A percentile compares a stretch with the other conserved stretches of the same genome.
phyloP scores from a whole-genome alignment of 441 rosid genomes.

The Aleurites moluccanus region DNA sequence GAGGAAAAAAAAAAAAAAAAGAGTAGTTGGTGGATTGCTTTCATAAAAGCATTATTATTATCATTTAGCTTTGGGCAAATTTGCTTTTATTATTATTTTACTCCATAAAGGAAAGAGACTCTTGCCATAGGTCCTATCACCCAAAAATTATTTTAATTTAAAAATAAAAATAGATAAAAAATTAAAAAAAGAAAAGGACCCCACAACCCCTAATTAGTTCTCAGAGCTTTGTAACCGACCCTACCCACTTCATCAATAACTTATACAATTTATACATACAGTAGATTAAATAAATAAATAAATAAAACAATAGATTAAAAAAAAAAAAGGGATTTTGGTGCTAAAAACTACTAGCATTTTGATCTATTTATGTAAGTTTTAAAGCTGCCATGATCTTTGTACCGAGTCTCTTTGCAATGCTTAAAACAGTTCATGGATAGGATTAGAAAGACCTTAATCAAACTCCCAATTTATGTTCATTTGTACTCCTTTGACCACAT shows the following conservation, averaged over 20 bases:
- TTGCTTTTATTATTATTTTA: too few relatives aligned
- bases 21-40: conserved; percentile 47
- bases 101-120: conserved; percentile 2
- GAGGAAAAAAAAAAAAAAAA: conserved; percentile 2
- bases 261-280: too few relatives aligned
- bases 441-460: background rate
- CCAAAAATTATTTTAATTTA: too few relatives aligned
- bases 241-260: conserved; percentile 21
- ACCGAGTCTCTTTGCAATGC: too few relatives aligned
- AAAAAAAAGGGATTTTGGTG: background rate
- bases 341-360: background rate
- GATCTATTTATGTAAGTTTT: background rate
- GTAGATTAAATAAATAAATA: too few relatives aligned
- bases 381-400: background rate
- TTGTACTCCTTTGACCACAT: background rate
- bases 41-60: conserved; percentile 29
- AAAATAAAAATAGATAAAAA: too few relatives aligned
- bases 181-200: conserved; percentile 28
- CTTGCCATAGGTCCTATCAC: conserved; percentile 23
- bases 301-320: background rate
- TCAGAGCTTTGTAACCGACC: conserved; percentile 10
- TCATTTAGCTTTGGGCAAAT: too few relatives aligned
- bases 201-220: conserved; percentile 26
- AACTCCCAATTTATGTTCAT: background rate
- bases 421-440: too few relatives aligned